phyloP scores from a whole-genome alignment of 2,329 filamentous ascomycete genomes.

The Penicillium hordei region DNA sequence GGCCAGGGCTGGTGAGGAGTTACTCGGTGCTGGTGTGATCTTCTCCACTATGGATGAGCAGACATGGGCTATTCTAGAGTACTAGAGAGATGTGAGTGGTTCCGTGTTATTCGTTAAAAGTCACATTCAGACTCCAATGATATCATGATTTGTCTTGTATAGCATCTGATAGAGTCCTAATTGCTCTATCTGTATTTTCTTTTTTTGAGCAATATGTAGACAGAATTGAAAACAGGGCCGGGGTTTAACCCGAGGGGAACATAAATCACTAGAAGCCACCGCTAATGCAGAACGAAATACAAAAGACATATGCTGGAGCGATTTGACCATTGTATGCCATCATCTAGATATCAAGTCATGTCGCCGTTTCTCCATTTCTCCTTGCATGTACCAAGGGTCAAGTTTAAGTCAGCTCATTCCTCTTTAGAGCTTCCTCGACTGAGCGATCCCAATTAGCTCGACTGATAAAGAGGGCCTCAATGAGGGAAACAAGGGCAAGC shows the following conservation, averaged over 20 bases:
- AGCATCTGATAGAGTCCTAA: background rate
- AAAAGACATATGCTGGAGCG: background rate
- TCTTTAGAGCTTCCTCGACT: constrained; percentile 58
- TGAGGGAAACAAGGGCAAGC: constrained; percentile 56
- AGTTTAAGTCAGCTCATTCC: constrained; percentile 47
- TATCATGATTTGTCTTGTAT: constrained; percentile 24
- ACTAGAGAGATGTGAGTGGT: constrained; percentile 27
- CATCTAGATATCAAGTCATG: constrained; percentile 1
- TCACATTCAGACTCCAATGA: constrained; percentile 21
- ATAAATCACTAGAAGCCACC: background rate
- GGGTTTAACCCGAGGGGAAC: background rate
- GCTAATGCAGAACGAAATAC: background rate
- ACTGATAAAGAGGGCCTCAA: constrained; percentile 59
- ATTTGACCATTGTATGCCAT: background rate
- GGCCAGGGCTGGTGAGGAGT: constrained; percentile 74
- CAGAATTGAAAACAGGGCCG: background rate
- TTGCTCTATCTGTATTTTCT: background rate
- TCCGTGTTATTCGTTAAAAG: constrained; percentile 23
- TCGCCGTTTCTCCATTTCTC: background rate
- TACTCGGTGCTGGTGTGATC: constrained; percentile 70
- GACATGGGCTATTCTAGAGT: constrained; percentile 82
- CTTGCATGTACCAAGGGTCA: background rate
- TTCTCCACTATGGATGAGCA: constrained; percentile 91
- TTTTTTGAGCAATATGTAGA: background rate
- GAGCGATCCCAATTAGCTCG: constrained; percentile 58